These are phyloP conservation scores for Mayamaea pseudoterrestris DNA, from an alignment of 108 stramenopile genomes.

Conservation along the genomic window DNA sequence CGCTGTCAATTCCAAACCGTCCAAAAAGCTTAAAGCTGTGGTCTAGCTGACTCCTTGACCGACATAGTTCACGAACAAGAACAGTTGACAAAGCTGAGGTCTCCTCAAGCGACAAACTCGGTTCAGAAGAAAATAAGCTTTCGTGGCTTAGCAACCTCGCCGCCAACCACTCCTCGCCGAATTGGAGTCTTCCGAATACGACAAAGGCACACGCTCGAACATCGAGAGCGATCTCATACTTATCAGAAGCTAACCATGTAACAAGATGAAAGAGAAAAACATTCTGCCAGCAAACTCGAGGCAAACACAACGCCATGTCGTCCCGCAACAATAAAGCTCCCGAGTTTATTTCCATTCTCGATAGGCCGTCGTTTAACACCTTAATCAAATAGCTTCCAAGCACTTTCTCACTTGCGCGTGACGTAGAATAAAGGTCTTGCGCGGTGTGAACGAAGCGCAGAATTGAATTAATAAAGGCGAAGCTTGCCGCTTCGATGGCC, in stretches of 20 bases:
- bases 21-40: slow-evolving; percentile 46
- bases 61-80: slow-evolving; percentile 23
- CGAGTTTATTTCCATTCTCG: background rate
- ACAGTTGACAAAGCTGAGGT: slow-evolving; percentile 19
- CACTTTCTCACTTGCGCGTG: background rate
- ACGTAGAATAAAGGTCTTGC: background rate
- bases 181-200: slow-evolving; percentile 6
- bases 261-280: background rate
- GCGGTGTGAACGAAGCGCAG: slow-evolving; percentile 1
- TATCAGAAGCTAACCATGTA: background rate
- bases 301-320: slow-evolving; percentile 1
- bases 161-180: background rate
- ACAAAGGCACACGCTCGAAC: background rate
- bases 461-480: background rate
- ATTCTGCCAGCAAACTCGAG: background rate
- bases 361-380: background rate
- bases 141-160: background rate
- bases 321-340: background rate
- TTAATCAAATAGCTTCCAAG: background rate
- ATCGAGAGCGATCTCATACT: background rate
- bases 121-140: background rate
- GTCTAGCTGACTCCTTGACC: slow-evolving; percentile 37
- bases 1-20: slow-evolving; percentile 25
- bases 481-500: background rate
- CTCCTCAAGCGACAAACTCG: background rate